Evolutionary conservation across 1,139 yeast species (phyloP).

Genomic region (Protomyces inouyei): DNA sequence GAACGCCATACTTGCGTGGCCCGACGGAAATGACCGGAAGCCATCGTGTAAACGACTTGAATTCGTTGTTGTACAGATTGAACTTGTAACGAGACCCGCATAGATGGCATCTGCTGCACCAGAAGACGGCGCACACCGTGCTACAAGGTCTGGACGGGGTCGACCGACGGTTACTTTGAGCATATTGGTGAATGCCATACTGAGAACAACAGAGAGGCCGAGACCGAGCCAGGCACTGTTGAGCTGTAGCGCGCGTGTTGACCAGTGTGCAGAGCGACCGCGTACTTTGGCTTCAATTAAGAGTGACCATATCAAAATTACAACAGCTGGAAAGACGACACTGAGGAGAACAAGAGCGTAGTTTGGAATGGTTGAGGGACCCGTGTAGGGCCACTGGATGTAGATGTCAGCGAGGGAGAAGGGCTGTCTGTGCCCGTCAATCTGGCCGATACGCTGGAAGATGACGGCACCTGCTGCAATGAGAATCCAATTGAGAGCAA

Average conservation of each 20-base stretch:
- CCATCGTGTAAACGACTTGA: conserved; percentile 53
- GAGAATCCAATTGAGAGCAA: conserved; percentile 31
- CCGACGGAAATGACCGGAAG: conserved; percentile 68
- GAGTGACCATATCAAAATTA: conserved; percentile 42
- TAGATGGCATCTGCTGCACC: conserved; percentile 5
- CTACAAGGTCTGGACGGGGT: conserved; percentile 71
- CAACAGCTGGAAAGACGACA: conserved; percentile 44
- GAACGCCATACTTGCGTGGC: conserved; percentile 52
- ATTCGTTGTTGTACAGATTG: conserved; percentile 44
- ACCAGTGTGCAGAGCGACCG: conserved; percentile 30
- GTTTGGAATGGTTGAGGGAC: conserved; percentile 55
- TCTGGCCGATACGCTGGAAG: conserved; percentile 46
- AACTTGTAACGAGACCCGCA: conserved; percentile 30
- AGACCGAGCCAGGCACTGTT: conserved; percentile 55
- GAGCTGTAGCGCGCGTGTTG: conserved; percentile 32
- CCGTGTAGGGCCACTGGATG: conserved; percentile 69
- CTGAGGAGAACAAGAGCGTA: conserved; percentile 43
- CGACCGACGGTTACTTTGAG: conserved; percentile 70
- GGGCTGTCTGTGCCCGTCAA: conserved; percentile 41
- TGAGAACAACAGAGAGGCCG: conserved; percentile 48
- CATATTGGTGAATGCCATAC: conserved; percentile 56
- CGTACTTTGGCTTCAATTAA: conserved; percentile 35
- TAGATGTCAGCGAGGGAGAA: conserved; percentile 55
- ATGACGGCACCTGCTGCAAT: conserved; percentile 26
- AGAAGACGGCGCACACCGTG: conserved; percentile 56